Evolutionary conservation across 768 basidiomycete genomes (phyloP).

Genomic region (Boletus tomentosulus): DNA sequence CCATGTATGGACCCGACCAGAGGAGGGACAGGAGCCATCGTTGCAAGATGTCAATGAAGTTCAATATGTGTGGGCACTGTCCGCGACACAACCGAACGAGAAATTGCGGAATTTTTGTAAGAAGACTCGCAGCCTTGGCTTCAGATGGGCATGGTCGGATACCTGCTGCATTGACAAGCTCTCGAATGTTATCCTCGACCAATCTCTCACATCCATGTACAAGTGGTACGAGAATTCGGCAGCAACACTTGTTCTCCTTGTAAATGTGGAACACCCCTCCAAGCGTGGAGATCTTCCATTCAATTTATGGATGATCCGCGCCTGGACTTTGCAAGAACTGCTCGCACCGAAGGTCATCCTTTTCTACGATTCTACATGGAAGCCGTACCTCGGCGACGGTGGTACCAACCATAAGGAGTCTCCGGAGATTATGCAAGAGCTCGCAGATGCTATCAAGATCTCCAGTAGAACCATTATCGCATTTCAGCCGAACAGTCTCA

Average conservation of each 20-base stretch:
- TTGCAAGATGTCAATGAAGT: constrained; percentile 5
- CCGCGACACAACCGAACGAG: not conserved
- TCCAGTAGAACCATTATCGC: not conserved
- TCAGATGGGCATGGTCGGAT: constrained; percentile 14
- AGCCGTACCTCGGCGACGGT: constrained; percentile 6
- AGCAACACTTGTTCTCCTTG: constrained; percentile 2
- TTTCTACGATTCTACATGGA: constrained; percentile 9
- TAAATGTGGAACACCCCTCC: not conserved
- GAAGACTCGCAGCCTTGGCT: constrained; percentile 2
- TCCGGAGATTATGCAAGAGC: constrained; percentile 8
- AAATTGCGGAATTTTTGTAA: constrained; percentile 11
- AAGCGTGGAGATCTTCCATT: not conserved
- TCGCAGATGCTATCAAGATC: constrained; percentile 3
- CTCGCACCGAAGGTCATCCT: constrained; percentile 8
- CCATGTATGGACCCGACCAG: constrained; percentile 8
- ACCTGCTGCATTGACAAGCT: constrained; percentile 10
- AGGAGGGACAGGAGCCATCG: constrained; percentile 4
- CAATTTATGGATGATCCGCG: constrained; percentile 10
- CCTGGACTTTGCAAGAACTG: constrained; percentile 17
- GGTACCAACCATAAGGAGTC: constrained; percentile 9
- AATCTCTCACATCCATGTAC: constrained; percentile 13
- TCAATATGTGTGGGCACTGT: constrained; percentile 4
- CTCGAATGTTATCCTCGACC: not conserved
- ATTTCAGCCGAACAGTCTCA: constrained; percentile 8
- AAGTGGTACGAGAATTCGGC: constrained; percentile 10